Base-by-base conservation (phyloP, 352 stramenopile genomes). In the Nothophytophthora sp. region DNA sequence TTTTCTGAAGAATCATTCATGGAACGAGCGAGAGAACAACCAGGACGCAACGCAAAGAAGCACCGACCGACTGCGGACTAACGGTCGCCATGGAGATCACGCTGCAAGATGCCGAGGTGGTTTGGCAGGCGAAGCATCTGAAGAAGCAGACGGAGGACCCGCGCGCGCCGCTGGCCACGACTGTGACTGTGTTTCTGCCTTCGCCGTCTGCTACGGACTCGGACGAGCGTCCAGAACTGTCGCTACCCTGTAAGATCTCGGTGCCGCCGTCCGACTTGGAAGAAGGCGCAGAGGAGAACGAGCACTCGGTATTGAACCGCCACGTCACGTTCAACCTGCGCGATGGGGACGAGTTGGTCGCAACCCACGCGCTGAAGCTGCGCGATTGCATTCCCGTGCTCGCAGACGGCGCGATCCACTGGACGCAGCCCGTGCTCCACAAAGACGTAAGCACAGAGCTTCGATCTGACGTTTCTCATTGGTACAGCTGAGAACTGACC, bases 331-430 rank as follows among this genome's bases (percentile, higher is more conserved):
- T 88, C 44, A 60, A 58, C 15, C 38, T 88, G n/a, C 19, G 61
- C 6, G 35, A 72, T 0, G 69, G 57, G 3, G 36, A 53, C 0
- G 40, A 60, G 15, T n/a, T 70, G 15, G 43, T 87, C 13, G 67
- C 50, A 3, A 70, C 42, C 9, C 67, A 81, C 22, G 36, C 38
- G 16, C 41, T 78, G 25, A 67, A 67, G 30, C 43, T 92, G 4
- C 44, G 67, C 4, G 68, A 79, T 7, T 89, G 73, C 22, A 50
- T 87, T 9, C 78, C 78, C 2, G 47, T 87, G 39, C 59, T 89
- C 8, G 30, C 59, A 4, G 66, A 86, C 4, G 61, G 67, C n/a
- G 23, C 38, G 10, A 45, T 87, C 16, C 52, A 65, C 24, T 89
- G 78, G 78, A 60, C 44, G 35, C 61, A 70, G 16, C 24, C 46